phyloP scores from a whole-genome alignment of 2,329 filamentous ascomycete genomes.

The Penicillium griseofulvum region DNA sequence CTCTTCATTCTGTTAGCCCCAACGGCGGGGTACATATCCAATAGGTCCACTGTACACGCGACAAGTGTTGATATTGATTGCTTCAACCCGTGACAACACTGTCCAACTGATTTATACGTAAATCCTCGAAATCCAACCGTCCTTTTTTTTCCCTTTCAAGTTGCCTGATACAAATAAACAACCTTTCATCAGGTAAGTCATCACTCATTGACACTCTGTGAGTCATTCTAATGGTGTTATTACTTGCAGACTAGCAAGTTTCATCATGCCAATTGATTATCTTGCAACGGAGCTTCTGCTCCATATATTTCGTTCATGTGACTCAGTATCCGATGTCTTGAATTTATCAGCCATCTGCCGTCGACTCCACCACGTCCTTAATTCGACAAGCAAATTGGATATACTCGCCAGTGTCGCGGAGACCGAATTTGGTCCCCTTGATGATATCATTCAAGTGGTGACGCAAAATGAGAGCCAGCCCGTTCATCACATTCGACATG shows the following conservation, averaged over 20 bases:
- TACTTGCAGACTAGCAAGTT: background rate
- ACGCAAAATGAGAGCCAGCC: conserved; percentile 61
- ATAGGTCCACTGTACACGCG: conserved; percentile 20
- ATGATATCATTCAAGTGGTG: conserved; percentile 59
- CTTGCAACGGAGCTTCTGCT: conserved; percentile 59
- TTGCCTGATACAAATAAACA: background rate
- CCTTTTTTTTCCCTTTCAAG: background rate
- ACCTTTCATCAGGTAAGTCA: background rate
- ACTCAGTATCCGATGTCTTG: conserved; percentile 53
- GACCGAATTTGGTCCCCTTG: conserved; percentile 56
- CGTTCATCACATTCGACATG: conserved; percentile 53
- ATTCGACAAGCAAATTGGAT: conserved; percentile 53
- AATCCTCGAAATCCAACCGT: background rate
- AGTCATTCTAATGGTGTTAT: background rate
- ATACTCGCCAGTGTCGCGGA: conserved; percentile 56
- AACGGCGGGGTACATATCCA: conserved; percentile 32
- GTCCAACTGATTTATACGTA: background rate
- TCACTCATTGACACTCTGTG: background rate
- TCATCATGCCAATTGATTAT: conserved; percentile 53
- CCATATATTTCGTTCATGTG: conserved; percentile 55
- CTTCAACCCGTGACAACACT: conserved; percentile 15
- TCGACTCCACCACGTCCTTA: conserved; percentile 53
- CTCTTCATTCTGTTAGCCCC: conserved; percentile 24
- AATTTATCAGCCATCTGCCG: conserved; percentile 55
- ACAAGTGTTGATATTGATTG: conserved; percentile 20